Base-by-base conservation (phyloP, 2,329 filamentous ascomycete species). In the Aspergillus carbonarius region DNA sequence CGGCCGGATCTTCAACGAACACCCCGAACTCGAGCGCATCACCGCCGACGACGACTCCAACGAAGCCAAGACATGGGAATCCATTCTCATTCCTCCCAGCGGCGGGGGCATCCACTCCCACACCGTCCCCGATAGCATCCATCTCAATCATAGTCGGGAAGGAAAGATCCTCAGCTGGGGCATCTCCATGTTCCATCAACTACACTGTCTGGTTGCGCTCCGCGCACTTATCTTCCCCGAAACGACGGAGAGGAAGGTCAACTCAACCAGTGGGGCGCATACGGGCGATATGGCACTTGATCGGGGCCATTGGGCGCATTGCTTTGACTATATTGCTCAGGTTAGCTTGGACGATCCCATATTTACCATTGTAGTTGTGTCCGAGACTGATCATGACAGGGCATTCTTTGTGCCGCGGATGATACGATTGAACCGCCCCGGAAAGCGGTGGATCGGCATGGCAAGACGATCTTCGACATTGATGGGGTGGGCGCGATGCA, bases 271-370 rank as follows among this genome's bases (percentile, higher is more conserved):
- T n/a, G 15, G 47, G 57, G 30, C 46, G 20, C 37, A 44, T 50
- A 42, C 40, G 46, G 18, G 15, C 18, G 27, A 40, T 13, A 10
- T 27, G 15, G 5, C 35, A 5, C 18, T 54, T 42, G 47, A 59
- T 51, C 4, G n/a, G 23, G 54, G 39, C 37, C 63, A 65, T 58
- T 59, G 52, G 57, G 55, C 55, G 18, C 63, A 63, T 62, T 65
- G 63, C 40, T 63, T 65, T 52, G 61, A 63, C 35, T 62, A 63
- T 56, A 37, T 65, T 34, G 61, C 61, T 9, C 63, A 65, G 63
- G 63, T 65, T 25, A 5, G 44, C 18, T 30, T 40, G 12, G 25
- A 20, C 23, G 39, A 35, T 23, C 13, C 23, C 23, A 27, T 39
- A 25, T 8, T 12, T 34, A 13, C 47, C 5, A n/a, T n/a, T 35